phyloP scores from a whole-genome alignment of 2,329 filamentous ascomycete species.

The Arthrobotrys sphaeroides region DNA sequence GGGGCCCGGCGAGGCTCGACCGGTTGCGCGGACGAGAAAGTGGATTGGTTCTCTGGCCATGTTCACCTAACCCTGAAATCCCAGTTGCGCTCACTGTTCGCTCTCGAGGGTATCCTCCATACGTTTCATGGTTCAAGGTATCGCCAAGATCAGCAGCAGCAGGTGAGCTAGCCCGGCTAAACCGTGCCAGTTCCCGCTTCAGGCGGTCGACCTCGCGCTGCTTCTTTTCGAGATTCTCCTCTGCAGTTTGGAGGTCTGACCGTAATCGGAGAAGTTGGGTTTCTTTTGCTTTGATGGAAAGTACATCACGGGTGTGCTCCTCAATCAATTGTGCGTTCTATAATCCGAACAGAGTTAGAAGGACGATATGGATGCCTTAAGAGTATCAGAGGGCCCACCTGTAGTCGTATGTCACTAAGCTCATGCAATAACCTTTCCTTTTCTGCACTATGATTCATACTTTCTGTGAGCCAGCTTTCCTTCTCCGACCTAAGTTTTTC shows the following conservation, averaged over 20 bases:
- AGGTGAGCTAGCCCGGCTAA: conserved; percentile 67
- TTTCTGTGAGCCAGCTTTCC: conserved; percentile 77
- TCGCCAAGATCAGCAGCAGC: conserved; percentile 65
- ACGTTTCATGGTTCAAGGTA: conserved; percentile 13
- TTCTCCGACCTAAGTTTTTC: conserved; percentile 87
- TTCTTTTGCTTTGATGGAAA: conserved; percentile 98
- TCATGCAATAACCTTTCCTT: conserved; percentile 83
- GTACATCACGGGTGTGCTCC: conserved; percentile 91
- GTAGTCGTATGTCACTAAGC: conserved; percentile 82
- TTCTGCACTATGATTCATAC: conserved; percentile 83
- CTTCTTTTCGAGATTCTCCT: conserved; percentile 84
- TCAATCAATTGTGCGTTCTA: conserved; percentile 97
- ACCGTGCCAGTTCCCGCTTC: conserved; percentile 79
- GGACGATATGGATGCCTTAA: not conserved
- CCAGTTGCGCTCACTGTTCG: conserved; percentile 37
- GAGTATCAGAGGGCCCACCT: conserved; percentile 47
- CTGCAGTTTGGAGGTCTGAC: conserved; percentile 87
- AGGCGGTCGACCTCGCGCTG: conserved; percentile 89
- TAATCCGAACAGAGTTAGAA: conserved; percentile 64
- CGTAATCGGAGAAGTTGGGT: conserved; percentile 92
- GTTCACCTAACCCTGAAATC: conserved; percentile 18
- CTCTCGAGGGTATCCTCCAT: conserved; percentile 35
- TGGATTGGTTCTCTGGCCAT: conserved; percentile 15
- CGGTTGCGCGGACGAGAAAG: conserved; percentile 45
- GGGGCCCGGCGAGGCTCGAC: conserved; percentile 31